These are phyloP conservation scores for Begonia fuchsioides DNA, from an alignment of 306 rosid genomes.

Conservation along the genomic window DNA sequence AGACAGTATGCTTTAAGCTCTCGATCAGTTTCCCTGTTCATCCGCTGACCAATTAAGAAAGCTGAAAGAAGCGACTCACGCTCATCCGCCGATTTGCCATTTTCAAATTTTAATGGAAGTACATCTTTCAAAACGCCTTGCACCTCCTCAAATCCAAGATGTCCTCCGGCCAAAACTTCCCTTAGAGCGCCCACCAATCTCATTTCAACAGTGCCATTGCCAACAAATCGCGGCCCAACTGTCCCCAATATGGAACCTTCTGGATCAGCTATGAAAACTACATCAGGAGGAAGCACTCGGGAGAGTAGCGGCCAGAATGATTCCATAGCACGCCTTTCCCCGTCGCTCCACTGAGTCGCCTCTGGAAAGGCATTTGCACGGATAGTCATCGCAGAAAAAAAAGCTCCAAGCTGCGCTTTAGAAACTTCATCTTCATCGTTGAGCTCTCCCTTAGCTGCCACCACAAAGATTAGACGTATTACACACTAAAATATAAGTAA, in stretches of 20 bases:
- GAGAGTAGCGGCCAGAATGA: slow-evolving; percentile 73
- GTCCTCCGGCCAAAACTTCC: slow-evolving; percentile 91
- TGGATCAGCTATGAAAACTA: slow-evolving; percentile 77
- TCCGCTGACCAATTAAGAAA: slow-evolving; percentile 88
- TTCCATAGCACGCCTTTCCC: slow-evolving; percentile 74
- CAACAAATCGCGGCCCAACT: slow-evolving; percentile 72
- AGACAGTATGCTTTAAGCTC: slow-evolving; percentile 93
- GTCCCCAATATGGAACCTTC: slow-evolving; percentile 72
- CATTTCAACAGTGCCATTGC: slow-evolving; percentile 61
- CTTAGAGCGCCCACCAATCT: slow-evolving; percentile 89
- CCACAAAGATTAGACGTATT: neutral
- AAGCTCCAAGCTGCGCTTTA: slow-evolving; percentile 85
- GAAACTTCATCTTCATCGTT: slow-evolving; percentile 61
- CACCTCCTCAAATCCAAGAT: slow-evolving; percentile 90
- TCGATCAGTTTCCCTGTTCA: slow-evolving; percentile 92
- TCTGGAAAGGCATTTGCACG: slow-evolving; percentile 93
- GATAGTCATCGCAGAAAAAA: slow-evolving; percentile 83
- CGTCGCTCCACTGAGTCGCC: slow-evolving; percentile 96
- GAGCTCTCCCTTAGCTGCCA: slow-evolving; percentile 58
- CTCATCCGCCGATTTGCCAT: slow-evolving; percentile 26
- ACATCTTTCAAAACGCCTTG: slow-evolving; percentile 78
- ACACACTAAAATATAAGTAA: too few species aligned
- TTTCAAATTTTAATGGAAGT: slow-evolving; percentile 47
- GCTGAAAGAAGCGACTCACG: slow-evolving; percentile 84
- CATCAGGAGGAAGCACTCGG: slow-evolving; percentile 68